Evolutionary conservation across 2,329 filamentous ascomycete species (phyloP), one percentile per base, ranked within the genome.

Genomic region (Cytospora piceicola): DNA sequence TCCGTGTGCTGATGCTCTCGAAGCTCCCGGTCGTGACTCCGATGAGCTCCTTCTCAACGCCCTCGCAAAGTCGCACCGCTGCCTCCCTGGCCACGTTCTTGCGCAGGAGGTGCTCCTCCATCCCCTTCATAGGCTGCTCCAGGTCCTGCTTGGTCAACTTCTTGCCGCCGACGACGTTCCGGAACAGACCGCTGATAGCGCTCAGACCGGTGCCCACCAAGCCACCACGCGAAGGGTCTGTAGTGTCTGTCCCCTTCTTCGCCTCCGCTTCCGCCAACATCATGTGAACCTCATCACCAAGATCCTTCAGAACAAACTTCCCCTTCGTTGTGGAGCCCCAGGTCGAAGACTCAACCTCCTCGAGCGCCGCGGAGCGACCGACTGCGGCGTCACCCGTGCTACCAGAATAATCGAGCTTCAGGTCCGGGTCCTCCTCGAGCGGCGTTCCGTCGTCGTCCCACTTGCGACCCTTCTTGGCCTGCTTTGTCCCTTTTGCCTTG

Each of bases 1-100:
- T 90, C 67, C 89, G 93, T 51, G 90, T 81, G 78, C 94, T 93
- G 73, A 96, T 91, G 72, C 82, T 94, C 76, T 97, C 94, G 76
- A 98, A 99, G 74, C 83, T 96, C 53, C 88, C 92, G 0, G 95
- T 99, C 81, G 94, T 97, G 71, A 94, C 89, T 32, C 95, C 94
- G 22, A 97, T 79, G 30, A 99, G 83, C 75, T 97, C 94, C 72
- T 90, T 89, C 77, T 97, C 91, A 8, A 99, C 94, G 60, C 93
- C 93, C 69, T 96, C 90, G 75, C 94, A 97, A 52, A 99, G 82
- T 61, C 95, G 90, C 36, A 97, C 85, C 1, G 94, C 95, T 20
- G 95, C 95, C 81, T 98, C 95, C 61, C 92, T 90, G 0, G 95
- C 95, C 32, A 99, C 94, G 73, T 99, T 99, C 82, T 99, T 99